Conservation (phyloP, 805 yeast genomes). For the Cyberlindnera maclurae region DNA sequence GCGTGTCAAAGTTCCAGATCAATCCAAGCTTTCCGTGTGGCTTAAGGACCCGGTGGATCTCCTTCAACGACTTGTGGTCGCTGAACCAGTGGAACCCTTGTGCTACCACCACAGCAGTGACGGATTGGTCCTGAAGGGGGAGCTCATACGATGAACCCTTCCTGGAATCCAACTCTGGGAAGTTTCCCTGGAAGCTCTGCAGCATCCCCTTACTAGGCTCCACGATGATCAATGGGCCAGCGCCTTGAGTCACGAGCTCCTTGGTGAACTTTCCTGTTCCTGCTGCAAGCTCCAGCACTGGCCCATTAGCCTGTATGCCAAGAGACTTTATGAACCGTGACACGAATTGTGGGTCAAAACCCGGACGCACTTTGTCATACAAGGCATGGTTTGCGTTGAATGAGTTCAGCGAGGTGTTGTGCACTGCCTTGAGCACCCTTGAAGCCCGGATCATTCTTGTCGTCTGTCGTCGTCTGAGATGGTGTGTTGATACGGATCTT, state of each 20-base stretch:
- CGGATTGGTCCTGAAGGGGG: conserved; percentile 37
- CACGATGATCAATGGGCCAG: conserved; percentile 31
- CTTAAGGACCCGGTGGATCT: conserved; percentile 44
- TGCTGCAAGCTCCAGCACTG: conserved; percentile 45
- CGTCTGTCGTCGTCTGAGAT: neutral
- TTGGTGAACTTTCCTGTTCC: conserved; percentile 62
- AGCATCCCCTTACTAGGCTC: conserved; percentile 59
- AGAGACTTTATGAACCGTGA: conserved; percentile 34
- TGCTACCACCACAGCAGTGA: conserved; percentile 47
- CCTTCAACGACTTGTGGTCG: conserved; percentile 39
- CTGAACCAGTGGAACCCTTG: conserved; percentile 67
- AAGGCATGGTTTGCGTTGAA: conserved; percentile 44
- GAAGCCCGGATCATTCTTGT: neutral
- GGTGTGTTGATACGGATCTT: no score
- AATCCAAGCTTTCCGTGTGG: conserved; percentile 44
- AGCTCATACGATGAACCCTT: conserved; percentile 39
- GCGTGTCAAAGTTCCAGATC: conserved; percentile 51
- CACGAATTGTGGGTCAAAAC: conserved; percentile 37
- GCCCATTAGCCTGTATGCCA: conserved; percentile 24
- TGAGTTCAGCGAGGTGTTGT: conserved; percentile 37
- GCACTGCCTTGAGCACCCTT: conserved; percentile 1
- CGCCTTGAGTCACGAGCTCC: conserved; percentile 32
- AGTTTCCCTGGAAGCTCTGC: conserved; percentile 35
- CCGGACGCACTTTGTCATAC: conserved; percentile 48
- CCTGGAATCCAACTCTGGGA: conserved; percentile 34